These are phyloP conservation scores for Coleophoma cylindrospora DNA, from an alignment of 2,329 filamentous ascomycete species.

Conservation along the genomic window DNA sequence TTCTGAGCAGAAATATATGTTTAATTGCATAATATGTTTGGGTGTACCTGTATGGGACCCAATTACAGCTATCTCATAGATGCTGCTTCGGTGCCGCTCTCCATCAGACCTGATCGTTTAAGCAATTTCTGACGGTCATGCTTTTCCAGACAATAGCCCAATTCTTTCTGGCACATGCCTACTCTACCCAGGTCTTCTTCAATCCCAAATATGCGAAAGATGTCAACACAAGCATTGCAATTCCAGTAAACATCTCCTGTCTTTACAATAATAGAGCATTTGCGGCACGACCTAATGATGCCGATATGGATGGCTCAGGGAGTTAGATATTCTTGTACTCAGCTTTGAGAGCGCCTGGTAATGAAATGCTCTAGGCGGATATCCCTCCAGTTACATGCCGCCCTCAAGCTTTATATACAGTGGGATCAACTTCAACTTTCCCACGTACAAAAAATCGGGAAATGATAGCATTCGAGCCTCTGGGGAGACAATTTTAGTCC, in stretches of 20 bases:
- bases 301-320: conserved; percentile 33
- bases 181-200: not conserved
- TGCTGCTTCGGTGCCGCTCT: no score
- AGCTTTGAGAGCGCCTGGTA: not conserved
- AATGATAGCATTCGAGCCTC: conserved; percentile 36
- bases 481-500: conserved; percentile 30
- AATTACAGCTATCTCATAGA: no score
- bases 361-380: conserved; percentile 11
- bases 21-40: no score
- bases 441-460: conserved; percentile 28
- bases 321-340: conserved; percentile 20
- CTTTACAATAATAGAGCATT: conserved; percentile 42
- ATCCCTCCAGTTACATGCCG: conserved; percentile 26
- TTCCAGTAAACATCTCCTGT: conserved; percentile 18
- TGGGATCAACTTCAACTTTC: conserved; percentile 34
- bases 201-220: not conserved
- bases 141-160: no score
- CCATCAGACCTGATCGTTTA: no score
- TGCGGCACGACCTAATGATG: conserved; percentile 35
- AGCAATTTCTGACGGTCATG: no score
- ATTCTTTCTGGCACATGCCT: not conserved
- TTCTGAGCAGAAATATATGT: no score
- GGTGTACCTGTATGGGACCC: no score
- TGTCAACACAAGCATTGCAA: not conserved
- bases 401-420: conserved; percentile 27